Conservation (phyloP, 2,329 filamentous ascomycete species). For the Neofusicoccum laricinum region DNA sequence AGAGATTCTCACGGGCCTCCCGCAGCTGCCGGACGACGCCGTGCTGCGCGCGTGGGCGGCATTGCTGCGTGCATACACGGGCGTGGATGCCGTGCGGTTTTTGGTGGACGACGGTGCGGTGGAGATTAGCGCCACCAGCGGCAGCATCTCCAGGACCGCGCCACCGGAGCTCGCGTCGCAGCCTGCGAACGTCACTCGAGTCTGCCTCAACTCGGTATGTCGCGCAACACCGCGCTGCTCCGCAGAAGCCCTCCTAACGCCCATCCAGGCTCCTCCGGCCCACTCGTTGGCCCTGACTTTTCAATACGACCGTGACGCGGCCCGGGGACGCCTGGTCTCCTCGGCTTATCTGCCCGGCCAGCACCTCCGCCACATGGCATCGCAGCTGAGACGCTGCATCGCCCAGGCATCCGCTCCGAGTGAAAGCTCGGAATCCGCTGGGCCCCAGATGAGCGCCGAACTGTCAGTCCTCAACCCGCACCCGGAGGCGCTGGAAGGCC, state of each 20-base stretch:
- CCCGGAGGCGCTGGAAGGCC: slow-evolving; percentile 53
- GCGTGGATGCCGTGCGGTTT: slow-evolving; percentile 18
- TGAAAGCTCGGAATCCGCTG: neutral
- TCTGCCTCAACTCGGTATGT: slow-evolving; percentile 16
- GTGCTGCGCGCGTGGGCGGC: slow-evolving; percentile 19
- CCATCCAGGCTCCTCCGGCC: neutral
- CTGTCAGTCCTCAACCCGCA: slow-evolving; percentile 59
- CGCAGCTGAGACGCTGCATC: slow-evolving; percentile 17
- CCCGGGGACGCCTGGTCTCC: neutral
- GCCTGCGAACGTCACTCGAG: slow-evolving; percentile 3
- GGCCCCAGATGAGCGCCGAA: neutral
- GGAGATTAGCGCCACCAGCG: slow-evolving; percentile 5
- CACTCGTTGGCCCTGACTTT: slow-evolving; percentile 3
- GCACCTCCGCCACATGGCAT: slow-evolving; percentile 15
- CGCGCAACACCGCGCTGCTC: neutral
- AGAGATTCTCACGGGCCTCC: slow-evolving; percentile 2
- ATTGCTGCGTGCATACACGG: slow-evolving; percentile 19
- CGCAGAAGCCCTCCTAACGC: neutral
- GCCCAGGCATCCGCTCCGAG: neutral
- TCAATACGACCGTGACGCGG: slow-evolving; percentile 4
- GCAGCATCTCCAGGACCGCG: slow-evolving; percentile 10
- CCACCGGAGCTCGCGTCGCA: slow-evolving; percentile 1
- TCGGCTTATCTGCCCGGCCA: slow-evolving; percentile 7
- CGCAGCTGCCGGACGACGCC: slow-evolving; percentile 16
- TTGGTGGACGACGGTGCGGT: slow-evolving; percentile 14